Evolutionary conservation across 495 filamentous ascomycete species (phyloP).

Genomic region (Penicillium robsamsonii): DNA sequence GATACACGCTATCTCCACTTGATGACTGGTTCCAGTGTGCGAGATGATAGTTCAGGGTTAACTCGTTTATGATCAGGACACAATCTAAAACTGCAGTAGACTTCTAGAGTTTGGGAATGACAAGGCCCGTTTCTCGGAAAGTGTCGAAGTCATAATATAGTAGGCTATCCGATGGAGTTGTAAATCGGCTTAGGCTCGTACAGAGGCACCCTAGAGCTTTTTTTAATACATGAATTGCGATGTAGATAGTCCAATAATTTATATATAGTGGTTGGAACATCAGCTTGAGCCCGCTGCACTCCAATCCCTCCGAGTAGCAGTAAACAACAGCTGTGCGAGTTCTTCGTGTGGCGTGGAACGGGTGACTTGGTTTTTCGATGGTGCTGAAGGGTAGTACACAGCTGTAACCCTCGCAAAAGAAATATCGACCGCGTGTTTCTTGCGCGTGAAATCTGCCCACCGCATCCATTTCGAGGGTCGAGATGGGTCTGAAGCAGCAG

Average conservation of each 20-base stretch:
- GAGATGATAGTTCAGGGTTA: not conserved
- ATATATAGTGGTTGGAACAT: not conserved
- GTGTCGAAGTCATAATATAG: not conserved
- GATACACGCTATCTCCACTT: not conserved
- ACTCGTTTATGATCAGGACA: conserved; percentile 6
- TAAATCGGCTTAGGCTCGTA: not conserved
- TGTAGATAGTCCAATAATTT: not conserved
- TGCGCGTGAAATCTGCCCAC: conserved; percentile 24
- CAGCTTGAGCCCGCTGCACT: conserved; percentile 3
- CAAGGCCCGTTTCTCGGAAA: not conserved
- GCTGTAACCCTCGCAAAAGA: conserved; percentile 31
- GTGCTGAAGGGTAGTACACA: conserved; percentile 18
- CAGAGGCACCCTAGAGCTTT: not conserved
- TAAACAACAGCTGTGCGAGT: conserved; percentile 40
- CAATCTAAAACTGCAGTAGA: not conserved
- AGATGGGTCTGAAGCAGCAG: not conserved
- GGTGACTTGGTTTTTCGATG: conserved; percentile 5
- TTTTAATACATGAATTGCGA: not conserved
- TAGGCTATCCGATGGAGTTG: not conserved
- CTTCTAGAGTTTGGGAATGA: not conserved
- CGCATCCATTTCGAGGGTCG: conserved; percentile 15
- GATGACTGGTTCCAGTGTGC: not conserved
- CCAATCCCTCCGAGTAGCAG: conserved; percentile 42
- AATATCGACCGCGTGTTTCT: conserved; percentile 32
- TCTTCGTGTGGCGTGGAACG: conserved; percentile 26